phyloP scores from a whole-genome alignment of 2,329 filamentous ascomycete species.

The Diaporthe vaccinii region DNA sequence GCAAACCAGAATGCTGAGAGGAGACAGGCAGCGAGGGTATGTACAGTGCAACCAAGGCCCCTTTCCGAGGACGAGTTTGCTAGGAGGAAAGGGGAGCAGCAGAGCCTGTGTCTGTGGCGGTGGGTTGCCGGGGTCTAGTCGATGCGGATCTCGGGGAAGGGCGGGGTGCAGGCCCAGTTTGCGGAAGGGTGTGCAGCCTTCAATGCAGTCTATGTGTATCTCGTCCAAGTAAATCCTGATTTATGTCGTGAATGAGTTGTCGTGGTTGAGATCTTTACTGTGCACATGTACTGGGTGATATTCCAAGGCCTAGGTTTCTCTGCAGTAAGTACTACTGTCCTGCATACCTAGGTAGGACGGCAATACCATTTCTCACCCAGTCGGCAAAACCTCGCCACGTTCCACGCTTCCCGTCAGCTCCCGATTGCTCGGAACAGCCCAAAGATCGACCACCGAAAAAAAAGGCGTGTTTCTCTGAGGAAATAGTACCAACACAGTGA shows the following conservation, averaged over 20 bases:
- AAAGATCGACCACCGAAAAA: background rate
- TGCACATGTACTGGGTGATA: background rate
- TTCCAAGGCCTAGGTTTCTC: background rate
- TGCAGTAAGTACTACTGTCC: background rate
- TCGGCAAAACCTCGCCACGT: background rate
- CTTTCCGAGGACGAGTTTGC: background rate
- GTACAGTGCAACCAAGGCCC: background rate
- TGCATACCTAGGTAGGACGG: background rate
- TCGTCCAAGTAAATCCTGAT: background rate
- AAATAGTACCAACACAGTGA: background rate
- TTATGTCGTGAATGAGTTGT: no score
- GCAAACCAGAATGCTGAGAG: background rate
- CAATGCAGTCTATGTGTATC: background rate
- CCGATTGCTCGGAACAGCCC: background rate
- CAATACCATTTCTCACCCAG: background rate
- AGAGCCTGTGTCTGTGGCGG: background rate
- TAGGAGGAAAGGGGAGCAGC: background rate
- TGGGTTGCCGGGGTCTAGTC: background rate
- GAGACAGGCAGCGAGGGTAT: background rate
- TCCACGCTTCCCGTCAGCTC: background rate
- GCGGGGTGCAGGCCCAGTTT: slow-evolving; percentile 28
- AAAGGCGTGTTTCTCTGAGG: background rate
- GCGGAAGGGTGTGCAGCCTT: background rate
- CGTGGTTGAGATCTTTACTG: background rate
- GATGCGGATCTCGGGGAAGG: slow-evolving; percentile 18